A percentile compares a stretch with the other conserved stretches of the same genome.
phyloP scores from a whole-genome alignment of 2,329 filamentous ascomycete genomes.

The Fusarium caatingaense region DNA sequence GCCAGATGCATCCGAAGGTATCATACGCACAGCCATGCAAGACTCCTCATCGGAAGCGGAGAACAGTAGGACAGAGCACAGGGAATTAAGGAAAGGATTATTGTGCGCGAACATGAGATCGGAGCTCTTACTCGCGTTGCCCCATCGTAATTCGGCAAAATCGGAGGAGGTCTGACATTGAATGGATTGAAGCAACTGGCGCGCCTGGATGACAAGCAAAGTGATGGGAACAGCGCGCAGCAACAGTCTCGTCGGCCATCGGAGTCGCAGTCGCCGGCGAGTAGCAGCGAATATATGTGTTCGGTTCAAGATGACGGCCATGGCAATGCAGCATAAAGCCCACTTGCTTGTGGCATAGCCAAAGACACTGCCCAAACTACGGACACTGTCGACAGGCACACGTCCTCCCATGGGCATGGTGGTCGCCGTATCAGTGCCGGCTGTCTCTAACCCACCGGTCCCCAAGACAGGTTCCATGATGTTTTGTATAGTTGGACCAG shows the following conservation, averaged over 20 bases:
- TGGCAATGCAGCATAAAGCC: constrained; percentile 87
- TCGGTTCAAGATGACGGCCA: constrained; percentile 88
- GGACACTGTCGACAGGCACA: constrained; percentile 68
- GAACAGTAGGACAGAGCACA: constrained; percentile 78
- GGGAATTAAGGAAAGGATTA: constrained; percentile 75
- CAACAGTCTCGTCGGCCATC: constrained; percentile 76
- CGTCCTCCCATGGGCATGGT: constrained; percentile 55
- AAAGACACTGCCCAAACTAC: constrained; percentile 86
- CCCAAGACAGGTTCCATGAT: constrained; percentile 47
- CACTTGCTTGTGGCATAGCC: constrained; percentile 92
- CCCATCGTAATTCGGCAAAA: constrained; percentile 77
- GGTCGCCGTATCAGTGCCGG: constrained; percentile 25
- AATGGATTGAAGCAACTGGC: constrained; percentile 81
- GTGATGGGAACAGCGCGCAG: constrained; percentile 78
- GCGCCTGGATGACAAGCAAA: constrained; percentile 75
- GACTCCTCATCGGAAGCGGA: constrained; percentile 80
- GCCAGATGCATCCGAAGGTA: constrained; percentile 63
- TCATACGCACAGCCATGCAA: constrained; percentile 81
- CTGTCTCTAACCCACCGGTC: constrained; percentile 19
- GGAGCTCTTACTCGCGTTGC: constrained; percentile 71
- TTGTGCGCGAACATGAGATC: constrained; percentile 77
- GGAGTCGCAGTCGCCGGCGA: constrained; percentile 79
- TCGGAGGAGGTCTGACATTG: constrained; percentile 89
- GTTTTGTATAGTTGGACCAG: constrained; percentile 43
- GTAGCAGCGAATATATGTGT: constrained; percentile 95